Conservation (phyloP, 805 yeast species). For the Barnettozyma vustinii region DNA sequence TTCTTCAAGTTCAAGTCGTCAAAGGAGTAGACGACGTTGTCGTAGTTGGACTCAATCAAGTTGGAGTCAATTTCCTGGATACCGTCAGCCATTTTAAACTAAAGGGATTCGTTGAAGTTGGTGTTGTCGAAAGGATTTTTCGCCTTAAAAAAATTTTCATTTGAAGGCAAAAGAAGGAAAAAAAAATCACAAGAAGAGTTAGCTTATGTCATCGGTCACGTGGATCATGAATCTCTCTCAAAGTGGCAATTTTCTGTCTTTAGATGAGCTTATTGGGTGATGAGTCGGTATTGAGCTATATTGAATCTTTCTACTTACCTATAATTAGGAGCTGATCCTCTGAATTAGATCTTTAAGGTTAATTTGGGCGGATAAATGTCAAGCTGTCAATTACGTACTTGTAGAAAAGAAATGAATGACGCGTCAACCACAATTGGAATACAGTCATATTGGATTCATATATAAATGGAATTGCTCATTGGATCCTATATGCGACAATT, state of each 20-base stretch:
- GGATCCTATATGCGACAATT: too few species aligned
- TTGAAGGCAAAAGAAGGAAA: background rate
- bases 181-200: background rate
- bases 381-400: too few species aligned
- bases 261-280: background rate
- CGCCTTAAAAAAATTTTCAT: background rate
- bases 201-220: background rate
- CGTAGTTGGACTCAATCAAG: conserved; percentile 92
- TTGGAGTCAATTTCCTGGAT: conserved; percentile 76
- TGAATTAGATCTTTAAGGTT: too few species aligned
- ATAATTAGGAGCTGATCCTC: too few species aligned
- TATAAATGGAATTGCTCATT: too few species aligned
- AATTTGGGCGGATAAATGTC: too few species aligned
- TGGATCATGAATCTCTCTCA: background rate
- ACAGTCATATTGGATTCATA: too few species aligned
- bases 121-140: background rate
- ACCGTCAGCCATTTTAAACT: conserved; percentile 45
- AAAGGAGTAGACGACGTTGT: conserved; percentile 75
- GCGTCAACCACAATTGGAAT: too few species aligned
- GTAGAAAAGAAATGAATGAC: too few species aligned
- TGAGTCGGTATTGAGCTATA: too few species aligned
- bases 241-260: too few species aligned
- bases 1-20: conserved; percentile 77
- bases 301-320: too few species aligned
- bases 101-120: background rate